Conservation (phyloP, 2,329 filamentous ascomycete species). For the Aspergillus clavatus region DNA sequence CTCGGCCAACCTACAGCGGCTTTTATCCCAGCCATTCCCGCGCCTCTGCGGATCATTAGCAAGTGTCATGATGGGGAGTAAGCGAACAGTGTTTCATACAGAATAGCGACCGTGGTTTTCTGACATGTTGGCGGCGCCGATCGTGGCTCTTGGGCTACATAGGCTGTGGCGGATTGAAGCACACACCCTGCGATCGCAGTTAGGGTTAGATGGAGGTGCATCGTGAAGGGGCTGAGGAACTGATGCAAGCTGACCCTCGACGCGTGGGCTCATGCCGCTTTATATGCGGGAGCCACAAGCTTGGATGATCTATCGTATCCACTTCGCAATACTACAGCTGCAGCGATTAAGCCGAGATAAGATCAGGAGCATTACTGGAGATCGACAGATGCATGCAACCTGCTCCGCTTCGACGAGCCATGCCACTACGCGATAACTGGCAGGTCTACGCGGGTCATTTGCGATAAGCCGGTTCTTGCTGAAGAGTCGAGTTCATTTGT, state of each 20-base stretch:
- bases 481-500: no score
- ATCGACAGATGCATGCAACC: no score
- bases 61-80: neutral
- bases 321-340: no score
- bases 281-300: no score
- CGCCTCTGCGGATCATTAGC: constrained; percentile 39
- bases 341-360: no score
- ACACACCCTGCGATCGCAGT: neutral
- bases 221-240: neutral
- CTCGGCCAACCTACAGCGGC: constrained; percentile 46
- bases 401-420: no score
- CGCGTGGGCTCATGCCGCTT: neutral
- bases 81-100: constrained; percentile 18
- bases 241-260: neutral
- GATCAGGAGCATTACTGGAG: no score
- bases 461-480: no score
- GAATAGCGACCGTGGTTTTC: constrained; percentile 29
- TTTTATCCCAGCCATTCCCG: constrained; percentile 58
- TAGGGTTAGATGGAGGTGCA: neutral
- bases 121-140: constrained; percentile 18
- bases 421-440: no score
- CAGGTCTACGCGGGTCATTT: no score
- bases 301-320: no score
- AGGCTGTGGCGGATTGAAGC: constrained; percentile 1
- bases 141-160: constrained; percentile 14